Base-by-base conservation (phyloP, 768 basidiomycete genomes). In the Hypsizygus marmoreus region DNA sequence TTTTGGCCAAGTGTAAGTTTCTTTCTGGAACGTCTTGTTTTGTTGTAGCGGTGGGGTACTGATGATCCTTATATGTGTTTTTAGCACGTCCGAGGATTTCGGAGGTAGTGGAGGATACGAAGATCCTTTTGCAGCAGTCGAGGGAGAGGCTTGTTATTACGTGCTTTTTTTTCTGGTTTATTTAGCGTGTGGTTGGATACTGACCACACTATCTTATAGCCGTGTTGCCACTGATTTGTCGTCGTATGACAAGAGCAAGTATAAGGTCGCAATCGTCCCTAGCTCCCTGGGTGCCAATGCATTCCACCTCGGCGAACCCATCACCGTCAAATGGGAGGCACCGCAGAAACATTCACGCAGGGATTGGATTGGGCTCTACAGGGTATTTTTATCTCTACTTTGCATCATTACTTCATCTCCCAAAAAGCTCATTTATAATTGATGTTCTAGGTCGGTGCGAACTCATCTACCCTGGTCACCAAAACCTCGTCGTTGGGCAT, bases 281-380 rank as follows among this genome's bases (percentile, higher is more conserved):
- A 75, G 73, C 53, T 59, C 66, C 20, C 75, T 75, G 8, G 77
- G 80, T 5, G 56, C 70, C 6, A 71, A 73, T 19, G 77, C 80
- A 4, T 98, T 88, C 77, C 88, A 91, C 62, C 81, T 97, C 37
- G 97, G 97, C 25, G 91, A 98, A 63, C 84, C 89, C 1, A 93
- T 99, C 55, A 75, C 66, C 2, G 76, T 99, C 35, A 78, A 79
- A 36, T 98, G 95, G 95, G 81, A 83, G 53, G 95, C 91, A 1
- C 95, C 95, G 1, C 67, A 72, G 26, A 78, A 81, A 43, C 95
- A 97, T 61, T 95, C 94, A 10, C 78, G 90, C 10, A 82, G 84
- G 56, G 97, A 99, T 63, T 98, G 97, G 97, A 88, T 99, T 58
- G 97, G 95, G 11, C 80, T 97, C 19, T 93, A 93, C 61, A 77